Percentiles rank a stretch among this genome's conserved stretches.
Evolutionary conservation across 108 stramenopile species (phyloP).

Genomic region (Pseudonitzschia pungens): DNA sequence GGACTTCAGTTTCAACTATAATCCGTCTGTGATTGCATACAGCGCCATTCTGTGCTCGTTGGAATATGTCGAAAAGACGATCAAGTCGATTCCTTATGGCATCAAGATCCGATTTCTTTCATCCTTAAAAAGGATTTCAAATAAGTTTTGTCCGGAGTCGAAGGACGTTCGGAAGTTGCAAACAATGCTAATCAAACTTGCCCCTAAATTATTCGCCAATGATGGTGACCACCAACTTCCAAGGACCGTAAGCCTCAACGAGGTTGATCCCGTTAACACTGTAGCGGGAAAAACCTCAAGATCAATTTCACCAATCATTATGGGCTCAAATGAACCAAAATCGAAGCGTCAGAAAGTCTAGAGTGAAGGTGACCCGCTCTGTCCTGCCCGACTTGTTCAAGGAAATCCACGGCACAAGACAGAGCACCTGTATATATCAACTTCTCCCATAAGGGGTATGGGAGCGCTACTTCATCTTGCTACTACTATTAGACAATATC

Average conservation of each 20-base stretch:
- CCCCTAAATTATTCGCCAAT: slow-evolving; percentile 8
- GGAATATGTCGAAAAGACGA: slow-evolving; percentile 35
- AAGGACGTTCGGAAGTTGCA: slow-evolving; percentile 5
- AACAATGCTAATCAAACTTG: slow-evolving; percentile 7
- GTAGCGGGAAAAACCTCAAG: slow-evolving; percentile 9
- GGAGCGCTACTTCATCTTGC: slow-evolving; percentile 12
- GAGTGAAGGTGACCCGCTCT: neutral
- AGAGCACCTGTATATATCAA: neutral
- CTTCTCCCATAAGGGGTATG: slow-evolving; percentile 10
- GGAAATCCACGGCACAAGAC: neutral
- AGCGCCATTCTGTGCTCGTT: slow-evolving; percentile 58
- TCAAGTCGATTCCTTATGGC: slow-evolving; percentile 5
- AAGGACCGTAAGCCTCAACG: slow-evolving; percentile 14
- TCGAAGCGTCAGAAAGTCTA: slow-evolving; percentile 6
- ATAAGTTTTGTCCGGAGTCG: neutral
- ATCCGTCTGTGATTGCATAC: slow-evolving; percentile 60
- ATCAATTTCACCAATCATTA: slow-evolving; percentile 13
- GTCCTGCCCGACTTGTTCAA: neutral
- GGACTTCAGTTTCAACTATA: slow-evolving; percentile 30
- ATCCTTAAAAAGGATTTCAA: slow-evolving; percentile 1
- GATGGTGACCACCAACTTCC: neutral
- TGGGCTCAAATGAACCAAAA: slow-evolving; percentile 7
- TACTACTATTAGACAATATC: neutral
- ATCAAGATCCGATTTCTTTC: slow-evolving; percentile 10
- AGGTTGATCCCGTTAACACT: slow-evolving; percentile 11